Evolutionary conservation across 805 yeast genomes (phyloP).

Genomic region (Kuraishia capsulata): DNA sequence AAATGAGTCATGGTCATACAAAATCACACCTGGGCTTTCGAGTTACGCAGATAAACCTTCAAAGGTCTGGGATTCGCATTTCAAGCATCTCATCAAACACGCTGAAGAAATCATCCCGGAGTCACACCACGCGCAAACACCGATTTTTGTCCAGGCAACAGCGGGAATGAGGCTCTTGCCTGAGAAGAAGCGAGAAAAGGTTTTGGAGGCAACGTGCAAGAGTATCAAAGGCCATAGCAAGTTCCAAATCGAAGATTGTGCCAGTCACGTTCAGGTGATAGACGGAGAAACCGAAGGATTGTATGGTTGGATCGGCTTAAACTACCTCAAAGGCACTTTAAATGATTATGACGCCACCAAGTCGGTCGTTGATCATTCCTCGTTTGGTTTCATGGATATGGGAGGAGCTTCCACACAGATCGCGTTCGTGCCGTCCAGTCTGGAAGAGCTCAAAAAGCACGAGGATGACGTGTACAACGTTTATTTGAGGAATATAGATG

Average conservation of each 20-base stretch:
- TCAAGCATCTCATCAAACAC: conserved; percentile 51
- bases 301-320: conserved; percentile 92
- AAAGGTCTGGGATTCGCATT: conserved; percentile 64
- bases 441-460: conserved; percentile 53
- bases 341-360: conserved; percentile 27
- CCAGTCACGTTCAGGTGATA: conserved; percentile 68
- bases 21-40: conserved; percentile 82
- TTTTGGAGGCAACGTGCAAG: conserved; percentile 55
- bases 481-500: conserved; percentile 58
- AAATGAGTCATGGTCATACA: conserved; percentile 58
- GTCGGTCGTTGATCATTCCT: conserved; percentile 19
- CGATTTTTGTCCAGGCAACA: conserved; percentile 86
- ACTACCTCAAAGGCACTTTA: conserved; percentile 61
- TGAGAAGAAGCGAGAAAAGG: conserved; percentile 34
- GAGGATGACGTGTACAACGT: conserved; percentile 65
- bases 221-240: conserved; percentile 42
- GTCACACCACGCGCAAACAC: conserved; percentile 54
- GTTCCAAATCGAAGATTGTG: conserved; percentile 54
- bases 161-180: conserved; percentile 91
- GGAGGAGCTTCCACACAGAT: conserved; percentile 98
- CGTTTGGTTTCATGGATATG: conserved; percentile 97
- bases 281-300: conserved; percentile 94
- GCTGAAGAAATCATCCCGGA: conserved; percentile 68
- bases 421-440: conserved; percentile 76
- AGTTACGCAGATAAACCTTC: conserved; percentile 44